phyloP scores from a whole-genome alignment of 306 rosid genomes.

The Echinosophora koreensis region DNA sequence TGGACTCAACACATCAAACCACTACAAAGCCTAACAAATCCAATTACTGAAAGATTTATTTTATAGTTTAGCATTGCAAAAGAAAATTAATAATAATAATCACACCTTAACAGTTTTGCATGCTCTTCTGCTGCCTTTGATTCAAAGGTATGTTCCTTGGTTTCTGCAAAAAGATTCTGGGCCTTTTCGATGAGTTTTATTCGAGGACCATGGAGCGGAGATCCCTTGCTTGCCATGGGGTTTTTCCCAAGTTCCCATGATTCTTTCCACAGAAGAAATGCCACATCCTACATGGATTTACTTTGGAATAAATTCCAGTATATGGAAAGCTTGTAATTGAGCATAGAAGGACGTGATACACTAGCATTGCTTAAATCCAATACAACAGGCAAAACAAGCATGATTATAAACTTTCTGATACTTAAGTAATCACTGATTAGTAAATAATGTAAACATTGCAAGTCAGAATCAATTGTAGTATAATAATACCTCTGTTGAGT shows the following conservation, averaged over 20 bases:
- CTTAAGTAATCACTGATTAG: neutral
- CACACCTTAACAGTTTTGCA: constrained; percentile 86
- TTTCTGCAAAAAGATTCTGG: constrained; percentile 78
- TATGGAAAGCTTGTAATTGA: constrained; percentile 21
- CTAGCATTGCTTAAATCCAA: constrained; percentile 31
- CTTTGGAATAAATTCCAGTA: constrained; percentile 38
- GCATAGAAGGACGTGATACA: constrained; percentile 34
- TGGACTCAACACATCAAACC: constrained; percentile 23
- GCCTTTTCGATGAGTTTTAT: constrained; percentile 85
- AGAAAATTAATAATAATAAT: constrained; percentile 23
- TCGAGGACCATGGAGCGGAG: constrained; percentile 96
- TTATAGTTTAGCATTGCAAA: constrained; percentile 15
- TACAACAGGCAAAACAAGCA: constrained; percentile 23
- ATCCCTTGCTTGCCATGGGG: constrained; percentile 97
- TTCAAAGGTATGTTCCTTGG: constrained; percentile 91
- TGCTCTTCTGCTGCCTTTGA: constrained; percentile 98
- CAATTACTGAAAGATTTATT: constrained; percentile 31
- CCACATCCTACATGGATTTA: constrained; percentile 77
- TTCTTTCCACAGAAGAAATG: constrained; percentile 96
- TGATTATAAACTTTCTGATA: constrained; percentile 27
- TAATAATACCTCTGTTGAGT: neutral
- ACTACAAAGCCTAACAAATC: constrained; percentile 37
- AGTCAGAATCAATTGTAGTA: constrained; percentile 11
- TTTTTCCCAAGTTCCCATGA: constrained; percentile 90
- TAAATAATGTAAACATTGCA: constrained; percentile 29